Evolutionary conservation across 768 basidiomycete species (phyloP), one percentile per base, ranked within the genome.

Genomic region (Mycena vulgaris): DNA sequence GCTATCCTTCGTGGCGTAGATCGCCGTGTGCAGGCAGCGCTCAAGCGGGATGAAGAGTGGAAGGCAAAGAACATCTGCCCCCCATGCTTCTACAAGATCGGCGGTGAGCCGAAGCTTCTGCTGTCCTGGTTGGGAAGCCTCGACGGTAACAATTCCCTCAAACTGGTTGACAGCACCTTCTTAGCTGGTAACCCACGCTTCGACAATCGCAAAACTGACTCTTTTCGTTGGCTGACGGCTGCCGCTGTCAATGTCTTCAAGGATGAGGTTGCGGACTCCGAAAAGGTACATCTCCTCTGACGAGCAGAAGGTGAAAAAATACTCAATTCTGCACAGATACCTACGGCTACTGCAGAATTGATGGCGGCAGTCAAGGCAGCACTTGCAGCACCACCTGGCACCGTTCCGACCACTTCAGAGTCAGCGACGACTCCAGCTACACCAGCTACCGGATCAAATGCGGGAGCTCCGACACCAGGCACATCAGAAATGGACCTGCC

Each of bases 121-220:
- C 28, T 7, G 40, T 14, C 25, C 28, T 51, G 5, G 53, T 21
- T 3, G 11, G n/a, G n/a, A n/a, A n/a, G n/a, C n/a, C 35, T 19
- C 5, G 40, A 69, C 47, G 68, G 64, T 14, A 66, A 66, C 23
- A 66, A 81, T 45, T 81, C 78, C 0, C 63, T 78, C 17, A 79
- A 80, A 55, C 65, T 31, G n/a, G 49, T 63, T 2, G 61, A 49
- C 13, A 48, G 47, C 49, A 35, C 48, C 4, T 52, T 51, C 16
- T 25, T 23, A 21, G n/a, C 62, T 1, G 62, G 62, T 0, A 23
- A 6, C 4, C n/a, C 33, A 5, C 49, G 48, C 3, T 2, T 10
- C 9, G 62, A 63, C 13, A 13, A 64, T 21, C 51, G 63, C 2
- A 39, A 1, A 19, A 35, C 49, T 3, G 6, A 23, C 4, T n/a